Conservation (phyloP, 1,284 basidiomycete species). For the Cryptococcus wingfieldii region DNA sequence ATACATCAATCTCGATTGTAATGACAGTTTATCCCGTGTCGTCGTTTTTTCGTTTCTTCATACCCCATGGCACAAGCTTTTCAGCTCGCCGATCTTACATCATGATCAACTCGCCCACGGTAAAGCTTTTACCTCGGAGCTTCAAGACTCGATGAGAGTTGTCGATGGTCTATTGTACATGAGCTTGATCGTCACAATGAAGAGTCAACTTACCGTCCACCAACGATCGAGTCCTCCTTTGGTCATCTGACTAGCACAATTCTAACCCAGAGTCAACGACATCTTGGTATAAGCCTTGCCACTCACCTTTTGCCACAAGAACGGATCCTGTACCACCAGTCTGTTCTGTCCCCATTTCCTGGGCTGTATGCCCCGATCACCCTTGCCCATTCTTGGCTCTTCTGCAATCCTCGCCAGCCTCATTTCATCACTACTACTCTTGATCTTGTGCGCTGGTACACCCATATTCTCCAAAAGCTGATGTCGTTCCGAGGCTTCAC, state of each 20-base stretch:
- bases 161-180: constrained; percentile 8
- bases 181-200: neutral
- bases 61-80: no score
- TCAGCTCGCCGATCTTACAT: neutral
- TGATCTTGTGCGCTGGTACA: neutral
- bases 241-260: constrained; percentile 14
- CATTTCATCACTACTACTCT: constrained; percentile 3
- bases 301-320: constrained; percentile 47
- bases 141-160: neutral
- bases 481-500: constrained; percentile 5
- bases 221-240: constrained; percentile 12
- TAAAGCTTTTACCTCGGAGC: neutral
- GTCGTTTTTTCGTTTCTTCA: no score
- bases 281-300: neutral
- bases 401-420: constrained; percentile 8
- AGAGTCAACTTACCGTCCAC: constrained; percentile 7
- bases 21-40: no score
- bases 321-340: constrained; percentile 48
- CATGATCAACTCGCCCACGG: neutral
- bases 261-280: neutral
- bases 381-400: constrained; percentile 30
- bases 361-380: constrained; percentile 32
- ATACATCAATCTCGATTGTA: no score
- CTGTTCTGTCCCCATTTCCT: constrained; percentile 31
- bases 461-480: constrained; percentile 1